These are phyloP conservation scores for Mentha longifolia DNA, from an alignment of 257 asterid species.

Conservation along the genomic window DNA sequence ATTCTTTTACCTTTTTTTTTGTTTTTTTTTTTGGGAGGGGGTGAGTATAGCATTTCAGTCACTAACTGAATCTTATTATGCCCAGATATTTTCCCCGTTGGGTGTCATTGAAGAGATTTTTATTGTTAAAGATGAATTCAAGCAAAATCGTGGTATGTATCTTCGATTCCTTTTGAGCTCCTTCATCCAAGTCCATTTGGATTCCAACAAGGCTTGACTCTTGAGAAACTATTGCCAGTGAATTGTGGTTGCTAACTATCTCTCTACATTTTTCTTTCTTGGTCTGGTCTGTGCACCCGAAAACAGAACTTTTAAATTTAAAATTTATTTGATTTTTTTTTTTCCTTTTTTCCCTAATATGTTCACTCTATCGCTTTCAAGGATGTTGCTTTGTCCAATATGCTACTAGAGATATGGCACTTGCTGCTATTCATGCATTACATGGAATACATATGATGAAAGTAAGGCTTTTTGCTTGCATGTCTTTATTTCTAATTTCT, in stretches of 20 bases:
- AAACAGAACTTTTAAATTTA: conserved; percentile 11
- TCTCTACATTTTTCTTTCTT: conserved; percentile 8
- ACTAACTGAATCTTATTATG: conserved; percentile 37
- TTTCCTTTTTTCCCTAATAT: conserved; percentile 32
- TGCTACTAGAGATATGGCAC: conserved; percentile 77
- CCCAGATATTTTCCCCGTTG: conserved; percentile 80
- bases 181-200: conserved; percentile 21
- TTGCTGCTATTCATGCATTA: conserved; percentile 81
- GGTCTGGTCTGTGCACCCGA: conserved; percentile 4
- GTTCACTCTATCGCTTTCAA: conserved; percentile 51
- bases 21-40: neutral
- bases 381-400: conserved; percentile 85
- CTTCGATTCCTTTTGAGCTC: conserved; percentile 26
- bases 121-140: conserved; percentile 69
- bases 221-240: conserved; percentile 14
- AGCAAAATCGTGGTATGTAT: conserved; percentile 75
- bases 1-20: neutral
- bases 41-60: neutral
- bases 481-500: neutral
- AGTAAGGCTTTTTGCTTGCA: conserved; percentile 52
- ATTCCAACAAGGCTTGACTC: conserved; percentile 27
- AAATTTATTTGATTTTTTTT: neutral
- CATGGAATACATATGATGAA: conserved; percentile 71
- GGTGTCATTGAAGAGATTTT: conserved; percentile 79
- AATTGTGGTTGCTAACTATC: conserved; percentile 7